Evolutionary conservation across 2,329 filamentous ascomycete species (phyloP).

Genomic region (Fusarium xylarioides): DNA sequence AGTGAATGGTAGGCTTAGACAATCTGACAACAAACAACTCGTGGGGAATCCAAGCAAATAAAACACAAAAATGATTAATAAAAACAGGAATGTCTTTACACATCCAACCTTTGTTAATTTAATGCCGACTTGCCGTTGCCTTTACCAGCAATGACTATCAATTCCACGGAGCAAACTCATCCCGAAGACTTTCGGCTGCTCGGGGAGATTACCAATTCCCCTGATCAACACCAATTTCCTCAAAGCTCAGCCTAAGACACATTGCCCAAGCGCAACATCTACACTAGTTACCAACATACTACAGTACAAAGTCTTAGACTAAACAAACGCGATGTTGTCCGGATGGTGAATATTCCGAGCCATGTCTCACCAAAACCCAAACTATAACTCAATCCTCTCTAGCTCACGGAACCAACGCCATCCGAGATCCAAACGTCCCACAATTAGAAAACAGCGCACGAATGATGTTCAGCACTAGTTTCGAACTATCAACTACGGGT

Average conservation of each 20-base stretch:
- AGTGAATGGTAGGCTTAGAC: not conserved
- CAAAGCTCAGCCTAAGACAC: not conserved
- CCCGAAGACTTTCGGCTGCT: not conserved
- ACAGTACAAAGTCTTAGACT: not conserved
- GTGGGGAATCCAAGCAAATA: not conserved
- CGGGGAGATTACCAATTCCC: not conserved
- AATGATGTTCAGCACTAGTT: conserved; percentile 13
- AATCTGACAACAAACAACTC: not conserved
- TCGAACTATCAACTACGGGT: conserved; percentile 9
- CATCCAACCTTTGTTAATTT: not conserved
- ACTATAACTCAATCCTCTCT: conserved; percentile 2
- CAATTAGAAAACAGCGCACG: not conserved
- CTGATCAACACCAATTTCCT: not conserved
- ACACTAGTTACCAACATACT: not conserved
- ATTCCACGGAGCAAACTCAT: not conserved
- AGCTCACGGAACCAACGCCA: conserved; percentile 15
- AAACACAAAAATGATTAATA: not conserved
- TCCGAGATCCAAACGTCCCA: not conserved
- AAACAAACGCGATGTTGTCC: not conserved
- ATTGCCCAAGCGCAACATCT: not conserved
- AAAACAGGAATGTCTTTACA: not conserved
- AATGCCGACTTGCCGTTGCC: not conserved
- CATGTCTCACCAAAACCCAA: conserved; percentile 7
- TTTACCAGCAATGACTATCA: not conserved
- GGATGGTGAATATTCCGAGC: conserved; percentile 1